Conservation (phyloP, 192 early-diverging fungal species). For the Entomortierella chlamydospora region DNA sequence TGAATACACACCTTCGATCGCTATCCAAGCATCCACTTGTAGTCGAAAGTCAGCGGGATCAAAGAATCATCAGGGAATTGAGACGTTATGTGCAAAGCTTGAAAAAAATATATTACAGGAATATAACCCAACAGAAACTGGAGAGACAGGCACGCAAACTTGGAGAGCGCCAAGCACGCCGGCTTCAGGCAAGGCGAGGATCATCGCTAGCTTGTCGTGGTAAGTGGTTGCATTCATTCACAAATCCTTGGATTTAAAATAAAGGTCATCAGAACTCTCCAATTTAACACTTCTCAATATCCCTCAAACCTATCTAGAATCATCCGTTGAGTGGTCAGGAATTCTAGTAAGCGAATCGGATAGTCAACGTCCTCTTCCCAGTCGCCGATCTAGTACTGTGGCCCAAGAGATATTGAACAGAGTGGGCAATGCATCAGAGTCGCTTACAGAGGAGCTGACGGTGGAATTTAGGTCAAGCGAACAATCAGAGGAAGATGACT, state of each 20-base stretch:
- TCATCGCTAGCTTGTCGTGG: background rate
- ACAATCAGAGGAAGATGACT: constrained; percentile 14
- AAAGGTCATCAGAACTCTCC: too few species aligned
- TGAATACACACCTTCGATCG: constrained; percentile 53
- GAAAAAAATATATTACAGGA: constrained; percentile 33
- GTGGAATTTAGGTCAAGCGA: constrained; percentile 32
- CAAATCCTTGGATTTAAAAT: background rate
- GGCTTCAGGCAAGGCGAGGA: background rate
- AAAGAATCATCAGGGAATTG: constrained; percentile 61
- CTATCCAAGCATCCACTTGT: constrained; percentile 56
- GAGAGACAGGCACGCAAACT: constrained; percentile 20
- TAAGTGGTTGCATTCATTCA: background rate
- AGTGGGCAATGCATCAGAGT: background rate
- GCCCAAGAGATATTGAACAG: background rate
- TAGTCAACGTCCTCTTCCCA: background rate
- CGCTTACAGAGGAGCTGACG: constrained; percentile 10
- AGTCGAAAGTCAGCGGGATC: constrained; percentile 56
- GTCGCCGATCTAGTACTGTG: background rate
- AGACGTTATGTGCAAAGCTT: constrained; percentile 24
- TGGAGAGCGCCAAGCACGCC: background rate
- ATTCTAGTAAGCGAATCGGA: background rate
- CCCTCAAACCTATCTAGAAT: background rate
- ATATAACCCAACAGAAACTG: constrained; percentile 15
- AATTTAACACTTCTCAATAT: too few species aligned
- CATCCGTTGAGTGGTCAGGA: background rate